Base-by-base conservation (phyloP, 805 yeast species). In the Saccharomycopsis javanensis region DNA sequence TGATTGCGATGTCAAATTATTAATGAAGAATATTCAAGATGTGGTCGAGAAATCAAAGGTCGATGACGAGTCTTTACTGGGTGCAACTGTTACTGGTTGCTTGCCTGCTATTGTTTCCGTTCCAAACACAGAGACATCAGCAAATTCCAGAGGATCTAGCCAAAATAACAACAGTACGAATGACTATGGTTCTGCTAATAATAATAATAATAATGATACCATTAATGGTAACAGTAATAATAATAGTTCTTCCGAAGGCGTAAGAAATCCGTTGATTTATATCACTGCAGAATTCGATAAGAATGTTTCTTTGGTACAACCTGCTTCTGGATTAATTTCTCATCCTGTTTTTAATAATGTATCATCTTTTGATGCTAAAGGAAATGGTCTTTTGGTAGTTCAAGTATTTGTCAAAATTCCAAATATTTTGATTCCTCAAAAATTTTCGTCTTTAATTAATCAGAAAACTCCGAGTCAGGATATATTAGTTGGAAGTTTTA, bases 271-370 rank as follows among this genome's bases (percentile, higher is more conserved):
- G 16, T 77, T 96, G 59, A 78, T 94, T 38, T 88, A 88, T 69
- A 79, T 91, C 65, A 89, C 96, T 1, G 77, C 94, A 50, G 99
- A 94, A 71, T 92, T 90, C 68, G 99, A 94, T 71, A 94, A 94
- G 71, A 89, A 92, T 54, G 94, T 91, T 63, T 85, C 94, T 62
- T 79, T 90, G 15, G 82, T 92, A 54, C 96, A 90, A 63, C 94
- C 98, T 1, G 81, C 83, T 30, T 81, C 86, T 55, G 97, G 96
- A 42, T 81, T 96, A 0, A 81, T 89, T 60, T 79, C 80, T 48
- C 75, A 78, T 57, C 92, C 97, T 1, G 80, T 80, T 16, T 94
- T 96, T 82, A 94, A 90, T 69, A 87, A 87, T 64, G 89, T 89
- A 10, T 86, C 96, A 15, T 82, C 91, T 3, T 94, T 94, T 66